phyloP scores from a whole-genome alignment of 306 rosid genomes.

The Alnus rubra region DNA sequence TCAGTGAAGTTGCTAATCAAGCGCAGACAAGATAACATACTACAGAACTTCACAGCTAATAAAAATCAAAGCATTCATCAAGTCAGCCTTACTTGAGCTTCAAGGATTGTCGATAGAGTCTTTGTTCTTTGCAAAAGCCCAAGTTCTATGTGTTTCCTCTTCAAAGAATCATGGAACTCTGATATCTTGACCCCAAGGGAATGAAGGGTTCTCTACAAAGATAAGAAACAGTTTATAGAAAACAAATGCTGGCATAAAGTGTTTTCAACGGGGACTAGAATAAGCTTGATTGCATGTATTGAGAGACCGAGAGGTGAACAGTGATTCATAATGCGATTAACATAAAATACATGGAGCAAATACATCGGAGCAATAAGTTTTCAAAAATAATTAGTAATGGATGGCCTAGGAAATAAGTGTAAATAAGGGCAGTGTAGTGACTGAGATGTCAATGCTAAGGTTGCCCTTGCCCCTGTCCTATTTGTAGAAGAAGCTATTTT shows the following conservation, averaged over 20 bases:
- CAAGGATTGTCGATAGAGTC: slow-evolving; percentile 61
- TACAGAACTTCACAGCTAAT: slow-evolving; percentile 20
- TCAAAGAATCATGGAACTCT: slow-evolving; percentile 61
- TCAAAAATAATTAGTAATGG: not conserved
- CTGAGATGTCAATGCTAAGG: not conserved
- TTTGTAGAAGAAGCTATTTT: not conserved
- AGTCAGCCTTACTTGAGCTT: slow-evolving; percentile 63
- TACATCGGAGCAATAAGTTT: not conserved
- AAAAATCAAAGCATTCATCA: slow-evolving; percentile 16
- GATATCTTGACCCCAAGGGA: slow-evolving; percentile 56
- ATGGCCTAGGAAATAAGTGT: not conserved
- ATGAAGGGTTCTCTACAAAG: slow-evolving; percentile 60
- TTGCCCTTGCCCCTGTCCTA: not conserved
- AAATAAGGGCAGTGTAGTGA: not conserved
- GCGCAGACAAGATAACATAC: slow-evolving; percentile 4
- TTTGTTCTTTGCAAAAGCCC: slow-evolving; percentile 59
- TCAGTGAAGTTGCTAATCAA: not conserved
- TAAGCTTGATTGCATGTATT: not conserved
- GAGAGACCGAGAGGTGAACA: not conserved
- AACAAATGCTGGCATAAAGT: not conserved
- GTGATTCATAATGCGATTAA: not conserved
- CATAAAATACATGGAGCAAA: not conserved
- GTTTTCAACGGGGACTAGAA: not conserved
- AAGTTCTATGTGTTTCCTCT: slow-evolving; percentile 58
- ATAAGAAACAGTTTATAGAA: not conserved